phyloP scores from a whole-genome alignment of 1,284 basidiomycete genomes.

The Boletellus deceptivus region DNA sequence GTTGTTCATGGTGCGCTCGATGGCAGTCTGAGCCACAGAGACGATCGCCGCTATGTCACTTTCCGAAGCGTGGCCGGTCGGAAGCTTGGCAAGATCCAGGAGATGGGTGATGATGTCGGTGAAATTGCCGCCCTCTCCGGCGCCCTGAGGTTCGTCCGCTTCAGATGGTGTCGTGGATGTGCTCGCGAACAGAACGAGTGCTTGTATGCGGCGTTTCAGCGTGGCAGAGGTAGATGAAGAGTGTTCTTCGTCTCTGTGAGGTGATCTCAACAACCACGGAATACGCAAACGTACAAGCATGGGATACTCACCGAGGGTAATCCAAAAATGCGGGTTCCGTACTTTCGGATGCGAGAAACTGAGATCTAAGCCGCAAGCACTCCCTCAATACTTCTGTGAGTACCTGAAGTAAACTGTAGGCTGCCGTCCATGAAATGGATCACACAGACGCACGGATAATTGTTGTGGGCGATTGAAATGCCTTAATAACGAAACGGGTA shows the following conservation, averaged over 20 bases:
- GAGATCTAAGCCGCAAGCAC: conserved; percentile 55
- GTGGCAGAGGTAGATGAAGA: conserved; percentile 41
- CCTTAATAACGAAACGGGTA: conserved; percentile 67
- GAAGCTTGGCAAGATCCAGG: conserved; percentile 27
- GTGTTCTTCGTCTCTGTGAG: conserved; percentile 53
- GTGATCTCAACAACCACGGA: conserved; percentile 1
- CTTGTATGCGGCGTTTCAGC: conserved; percentile 60
- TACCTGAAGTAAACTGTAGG: conserved; percentile 42
- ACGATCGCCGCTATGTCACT: conserved; percentile 41
- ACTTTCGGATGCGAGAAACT: conserved; percentile 41
- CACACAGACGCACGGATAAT: conserved; percentile 44
- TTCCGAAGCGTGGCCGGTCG: conserved; percentile 7
- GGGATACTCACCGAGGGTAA: conserved; percentile 46
- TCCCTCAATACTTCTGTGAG: conserved; percentile 70
- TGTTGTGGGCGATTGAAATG: conserved; percentile 54
- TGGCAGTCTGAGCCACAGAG: conserved; percentile 45
- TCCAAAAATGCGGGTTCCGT: conserved; percentile 55
- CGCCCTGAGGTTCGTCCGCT: conserved; percentile 33
- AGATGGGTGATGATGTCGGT: conserved; percentile 31
- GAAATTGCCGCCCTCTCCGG: conserved; percentile 32
- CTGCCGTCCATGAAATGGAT: conserved; percentile 5
- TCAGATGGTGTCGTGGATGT: conserved; percentile 44
- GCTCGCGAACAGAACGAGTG: conserved; percentile 56
- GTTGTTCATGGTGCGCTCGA: conserved; percentile 51
- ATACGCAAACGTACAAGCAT: background rate